Base-by-base conservation (phyloP, 2,329 filamentous ascomycete species). In the Trichoderma oligosporum region DNA sequence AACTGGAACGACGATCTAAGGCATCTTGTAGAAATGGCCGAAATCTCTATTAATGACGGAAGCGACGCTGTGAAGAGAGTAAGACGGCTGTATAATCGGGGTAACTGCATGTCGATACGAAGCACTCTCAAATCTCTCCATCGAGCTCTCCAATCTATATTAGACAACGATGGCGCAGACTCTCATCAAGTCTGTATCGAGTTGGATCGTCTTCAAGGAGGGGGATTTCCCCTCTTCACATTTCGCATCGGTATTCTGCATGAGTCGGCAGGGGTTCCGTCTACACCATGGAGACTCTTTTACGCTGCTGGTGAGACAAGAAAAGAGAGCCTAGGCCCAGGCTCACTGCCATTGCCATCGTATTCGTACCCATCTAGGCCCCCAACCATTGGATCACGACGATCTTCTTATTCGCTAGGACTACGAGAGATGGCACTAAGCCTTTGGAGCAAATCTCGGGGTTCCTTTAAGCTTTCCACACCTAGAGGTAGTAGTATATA, bases 1-100 rank as follows among this genome's bases (percentile, higher is more conserved):
- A 56, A 31, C 42, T 56, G 53, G 53, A 56, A 56, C 53, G 42
- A 56, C 33, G 53, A 56, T 18, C 33, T 56, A 2, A 18, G 53
- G 33, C 42, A 56, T 20, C 53, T 56, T 8, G 35, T 56, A n/a
- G 24, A 46, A 4, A 56, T n/a, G 22, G 42, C 42, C 22, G 22
- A 20, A 11, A 22, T 29, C 11, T 16, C 29, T 1, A 31, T 24
- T 0, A 9, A 39, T 4, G 52, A 56, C 5, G 33, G 29, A 7
- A 47, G 22, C 33, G 25, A 47, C 2, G 53, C 44, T 24, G 27
- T 56, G 2, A 39, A 33, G 2, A 38, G 42, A 41, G 42, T 47
- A 4, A 31, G 35, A n/a, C 42, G 53, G 18, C 42, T 56, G 0
- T 56, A 56, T 5, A 56, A 39, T 4, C 18, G 53, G 9, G 29